Evolutionary conservation across 2,329 filamentous ascomycete genomes (phyloP), one percentile per base, ranked within the genome.

Genomic region (Colletotrichum theobromicola): DNA sequence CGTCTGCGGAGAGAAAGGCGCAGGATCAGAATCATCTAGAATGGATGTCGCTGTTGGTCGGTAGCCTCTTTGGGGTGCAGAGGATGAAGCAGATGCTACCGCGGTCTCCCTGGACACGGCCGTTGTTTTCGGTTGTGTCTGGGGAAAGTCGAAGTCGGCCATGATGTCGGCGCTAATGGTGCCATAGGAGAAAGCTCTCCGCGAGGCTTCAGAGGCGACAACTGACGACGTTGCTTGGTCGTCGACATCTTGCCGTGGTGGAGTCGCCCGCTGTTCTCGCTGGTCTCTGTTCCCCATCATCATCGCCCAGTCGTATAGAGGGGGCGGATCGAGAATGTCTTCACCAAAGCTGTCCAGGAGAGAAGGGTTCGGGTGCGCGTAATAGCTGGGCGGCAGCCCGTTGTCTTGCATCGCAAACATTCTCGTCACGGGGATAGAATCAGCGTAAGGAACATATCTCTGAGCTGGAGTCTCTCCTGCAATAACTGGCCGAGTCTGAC

Each of bases 321-420:
- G 7, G 79, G 79, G 80, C 76, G 81, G 46, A 79, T 78, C 32
- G 76, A 80, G n/a, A 79, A 78, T 34, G 7, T 84, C 82, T n/a
- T 77, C 77, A 18, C 78, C 81, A 55, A 83, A 83, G 3, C 79
- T 79, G 18, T 76, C 76, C 73, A 83, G 79, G 16, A 83, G 82
- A 18, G 78, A 78, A 7, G 81, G 77, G 61, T 79, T 84, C 24
- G 83, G 73, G 7, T 77, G 76, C 10, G 80, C 79, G 61, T 84
- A 84, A 26, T 81, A 67, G 13, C 69, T 73, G 10, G 72, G 69
- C 46, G 72, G 68, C 15, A 34, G 62, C 42, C 34, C 69, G 10
- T 32, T 35, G 30, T 78, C 71, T 18, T 76, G 70, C 7, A 76
- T 46, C 13, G 76, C 78, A 32, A 80, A 78, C 79, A 82, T 83